phyloP scores from a whole-genome alignment of 495 filamentous ascomycete genomes.

The Talaromyces proteolyticus region DNA sequence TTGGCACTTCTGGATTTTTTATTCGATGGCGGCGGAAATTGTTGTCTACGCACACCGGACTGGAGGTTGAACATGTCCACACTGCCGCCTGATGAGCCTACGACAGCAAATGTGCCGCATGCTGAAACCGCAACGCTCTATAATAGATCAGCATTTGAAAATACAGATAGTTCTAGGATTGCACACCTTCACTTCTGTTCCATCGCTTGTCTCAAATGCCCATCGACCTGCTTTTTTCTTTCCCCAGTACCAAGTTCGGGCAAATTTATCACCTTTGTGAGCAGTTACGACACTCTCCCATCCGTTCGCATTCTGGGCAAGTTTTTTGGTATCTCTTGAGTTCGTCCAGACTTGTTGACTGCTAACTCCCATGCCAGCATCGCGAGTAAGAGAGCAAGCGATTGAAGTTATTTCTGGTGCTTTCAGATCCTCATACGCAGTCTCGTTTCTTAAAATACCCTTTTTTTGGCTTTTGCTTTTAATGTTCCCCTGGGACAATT shows the following conservation, averaged over 20 bases:
- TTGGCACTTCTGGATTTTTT: too few species aligned
- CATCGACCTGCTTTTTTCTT: slow-evolving; percentile 87
- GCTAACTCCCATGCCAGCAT: slow-evolving; percentile 81
- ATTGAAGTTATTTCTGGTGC: slow-evolving; percentile 86
- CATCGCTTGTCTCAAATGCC: slow-evolving; percentile 84
- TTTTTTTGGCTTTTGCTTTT: slow-evolving; percentile 79
- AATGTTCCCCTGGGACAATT: slow-evolving; percentile 83
- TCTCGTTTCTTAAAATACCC: slow-evolving; percentile 47
- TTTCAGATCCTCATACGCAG: slow-evolving; percentile 65
- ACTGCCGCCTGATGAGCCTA: slow-evolving; percentile 75
- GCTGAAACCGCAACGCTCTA: slow-evolving; percentile 78
- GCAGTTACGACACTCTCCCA: slow-evolving; percentile 97
- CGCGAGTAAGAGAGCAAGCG: slow-evolving; percentile 83
- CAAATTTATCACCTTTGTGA: slow-evolving; percentile 79
- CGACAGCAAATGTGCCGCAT: slow-evolving; percentile 90
- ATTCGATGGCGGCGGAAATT: slow-evolving; percentile 74
- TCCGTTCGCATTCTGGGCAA: slow-evolving; percentile 64
- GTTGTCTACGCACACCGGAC: slow-evolving; percentile 78
- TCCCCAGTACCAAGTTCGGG: slow-evolving; percentile 97
- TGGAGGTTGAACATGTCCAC: slow-evolving; percentile 97
- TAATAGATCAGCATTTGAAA: slow-evolving; percentile 6
- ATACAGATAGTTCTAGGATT: too few species aligned
- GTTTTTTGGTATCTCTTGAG: slow-evolving; percentile 37
- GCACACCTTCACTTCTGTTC: slow-evolving; percentile 62
- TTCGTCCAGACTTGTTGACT: slow-evolving; percentile 76